Evolutionary conservation across 352 stramenopile genomes (phyloP).

Genomic region (Phytophthora kernoviae): DNA sequence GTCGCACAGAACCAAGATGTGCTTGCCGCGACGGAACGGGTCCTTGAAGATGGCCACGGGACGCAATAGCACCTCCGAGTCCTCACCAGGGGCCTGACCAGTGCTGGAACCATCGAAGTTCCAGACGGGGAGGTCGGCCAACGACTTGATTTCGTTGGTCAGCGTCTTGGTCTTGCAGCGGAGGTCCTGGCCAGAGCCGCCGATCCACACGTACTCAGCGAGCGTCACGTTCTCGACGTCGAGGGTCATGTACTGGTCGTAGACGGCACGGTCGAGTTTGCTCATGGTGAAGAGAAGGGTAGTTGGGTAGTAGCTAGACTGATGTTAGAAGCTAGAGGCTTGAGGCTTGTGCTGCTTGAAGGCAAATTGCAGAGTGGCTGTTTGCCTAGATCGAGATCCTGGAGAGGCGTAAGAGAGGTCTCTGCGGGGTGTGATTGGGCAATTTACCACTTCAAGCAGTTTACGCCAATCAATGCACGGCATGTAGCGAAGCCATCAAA

Average conservation of each 20-base stretch:
- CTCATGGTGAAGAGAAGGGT: conserved; percentile 53
- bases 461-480: not conserved
- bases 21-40: conserved; percentile 94
- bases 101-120: conserved; percentile 98
- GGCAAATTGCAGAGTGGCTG: conserved; percentile 82
- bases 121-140: conserved; percentile 93
- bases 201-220: conserved; percentile 97
- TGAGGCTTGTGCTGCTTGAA: conserved; percentile 13
- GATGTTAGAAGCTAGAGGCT: not conserved
- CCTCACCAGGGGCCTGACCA: conserved; percentile 95
- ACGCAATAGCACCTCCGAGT: conserved; percentile 96
- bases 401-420: not conserved
- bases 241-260: conserved; percentile 82
- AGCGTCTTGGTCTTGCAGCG: conserved; percentile 96
- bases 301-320: not conserved
- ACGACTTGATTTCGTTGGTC: conserved; percentile 57
- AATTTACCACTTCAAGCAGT: not conserved
- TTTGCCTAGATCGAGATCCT: not conserved
- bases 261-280: conserved; percentile 82
- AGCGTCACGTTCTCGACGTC: conserved; percentile 56
- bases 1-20: conserved; percentile 98
- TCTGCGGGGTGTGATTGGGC: not conserved
- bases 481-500: not conserved
- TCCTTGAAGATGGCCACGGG: conserved; percentile 95
- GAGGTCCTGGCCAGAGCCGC: conserved; percentile 91